Base-by-base conservation (phyloP, 2,329 filamentous ascomycete genomes). In the Fusarium keratoplasticum region DNA sequence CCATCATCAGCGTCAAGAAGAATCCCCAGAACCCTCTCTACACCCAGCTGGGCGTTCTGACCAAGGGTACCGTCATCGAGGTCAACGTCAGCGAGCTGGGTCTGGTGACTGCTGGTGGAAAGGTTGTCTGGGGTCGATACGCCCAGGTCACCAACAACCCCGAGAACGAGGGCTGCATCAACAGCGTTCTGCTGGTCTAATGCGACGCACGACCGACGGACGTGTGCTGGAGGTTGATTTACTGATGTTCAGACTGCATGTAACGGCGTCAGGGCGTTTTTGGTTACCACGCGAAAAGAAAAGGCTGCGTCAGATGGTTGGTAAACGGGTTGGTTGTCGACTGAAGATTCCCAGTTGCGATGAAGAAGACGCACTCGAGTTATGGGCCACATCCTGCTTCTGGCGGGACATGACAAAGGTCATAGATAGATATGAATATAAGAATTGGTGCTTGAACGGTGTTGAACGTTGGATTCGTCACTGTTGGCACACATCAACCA, bases 21-120 rank as follows among this genome's bases (percentile, higher is more conserved):
- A 87, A 87, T 84, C 94, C 94, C 2, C 93, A 95, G 84, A 95
- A 95, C 81, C 94, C 94, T 1, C 88, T 97, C 81, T 98, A 98
- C 84, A 98, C 96, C 1, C 95, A 98, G 80, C 87, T 98, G 6
- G 96, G 96, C 70, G 95, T 98, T 4, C 83, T 98, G 79, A 96
- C 94, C 57, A 95, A 95, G 84, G 94, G 94, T 73, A 96, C 85
- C 1, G 82, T 87, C 59, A 91, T 96, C 80, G 96, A 98, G 84
- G 95, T 98, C 79, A 98, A 99, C 81, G 95, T 98, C 33, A 93
- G 90, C 66, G 96, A 99, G 82, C 84, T 98, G 72, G 96, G 96
- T 73, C 87, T 98, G 71, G 95, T 97, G 18, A 98, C 96, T 4
- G 93, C 95, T 2, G 92, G 91, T 72, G 96, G 96, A 72, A 98